phyloP scores from a whole-genome alignment of 768 basidiomycete species.

The Myochromella boudieri region DNA sequence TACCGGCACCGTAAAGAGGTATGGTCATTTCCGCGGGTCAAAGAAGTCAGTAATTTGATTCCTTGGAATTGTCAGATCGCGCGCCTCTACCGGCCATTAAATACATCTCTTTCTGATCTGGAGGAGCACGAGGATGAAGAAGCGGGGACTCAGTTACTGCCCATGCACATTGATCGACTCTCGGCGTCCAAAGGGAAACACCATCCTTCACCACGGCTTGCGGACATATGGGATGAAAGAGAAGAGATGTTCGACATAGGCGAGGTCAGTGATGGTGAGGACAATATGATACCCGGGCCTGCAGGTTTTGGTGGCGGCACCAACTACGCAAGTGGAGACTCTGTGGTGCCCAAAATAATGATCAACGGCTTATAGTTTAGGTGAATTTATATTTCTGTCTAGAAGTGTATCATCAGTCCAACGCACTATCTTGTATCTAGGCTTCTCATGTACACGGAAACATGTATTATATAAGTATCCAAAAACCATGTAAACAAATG shows the following conservation, averaged over 20 bases:
- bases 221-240: slow-evolving; percentile 75
- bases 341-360: slow-evolving; percentile 24
- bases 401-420: slow-evolving; percentile 10
- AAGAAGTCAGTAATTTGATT: not conserved
- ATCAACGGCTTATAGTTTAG: slow-evolving; percentile 9
- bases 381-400: not conserved
- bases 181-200: slow-evolving; percentile 27
- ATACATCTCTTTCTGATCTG: slow-evolving; percentile 48
- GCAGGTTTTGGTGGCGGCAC: not conserved
- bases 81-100: slow-evolving; percentile 74
- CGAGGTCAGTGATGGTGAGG: slow-evolving; percentile 60
- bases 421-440: slow-evolving; percentile 13
- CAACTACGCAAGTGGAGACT: slow-evolving; percentile 8
- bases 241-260: slow-evolving; percentile 76
- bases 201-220: slow-evolving; percentile 38
- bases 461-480: not conserved
- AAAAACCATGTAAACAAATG: too few species aligned
- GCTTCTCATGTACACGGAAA: slow-evolving; percentile 7
- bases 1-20: slow-evolving; percentile 83
- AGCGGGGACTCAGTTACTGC: slow-evolving; percentile 56
- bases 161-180: slow-evolving; percentile 37
- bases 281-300: slow-evolving; percentile 19
- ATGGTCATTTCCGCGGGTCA: not conserved
- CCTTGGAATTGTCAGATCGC: slow-evolving; percentile 50
- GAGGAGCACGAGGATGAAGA: slow-evolving; percentile 52